Evolutionary conservation across 2,329 filamentous ascomycete genomes (phyloP).

Genomic region (Ascochyta pisi): DNA sequence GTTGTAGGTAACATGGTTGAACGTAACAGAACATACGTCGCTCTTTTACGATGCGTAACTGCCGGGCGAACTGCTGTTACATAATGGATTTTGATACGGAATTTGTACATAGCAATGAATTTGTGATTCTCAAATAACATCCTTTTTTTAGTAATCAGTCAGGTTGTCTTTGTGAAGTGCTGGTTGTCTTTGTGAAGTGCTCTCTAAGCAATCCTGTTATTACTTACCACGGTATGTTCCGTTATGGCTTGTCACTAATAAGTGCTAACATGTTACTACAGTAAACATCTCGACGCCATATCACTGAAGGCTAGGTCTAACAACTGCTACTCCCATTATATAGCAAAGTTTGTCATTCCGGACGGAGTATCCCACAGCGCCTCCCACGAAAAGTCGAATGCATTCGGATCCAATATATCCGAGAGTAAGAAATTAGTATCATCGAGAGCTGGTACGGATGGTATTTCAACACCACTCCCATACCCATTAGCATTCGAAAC

Average conservation of each 20-base stretch:
- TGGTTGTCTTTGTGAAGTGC: too few species aligned
- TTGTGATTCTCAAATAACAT: not conserved
- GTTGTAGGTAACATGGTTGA: conserved; percentile 51
- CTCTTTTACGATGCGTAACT: not conserved
- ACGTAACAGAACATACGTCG: conserved; percentile 13
- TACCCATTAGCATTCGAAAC: conserved; percentile 12
- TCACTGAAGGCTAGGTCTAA: too few species aligned
- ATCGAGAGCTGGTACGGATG: conserved; percentile 33
- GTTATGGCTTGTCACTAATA: too few species aligned
- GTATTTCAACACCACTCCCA: conserved; percentile 7
- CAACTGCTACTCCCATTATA: not conserved
- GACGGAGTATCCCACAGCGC: conserved; percentile 47
- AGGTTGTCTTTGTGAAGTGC: too few species aligned
- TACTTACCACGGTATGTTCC: too few species aligned
- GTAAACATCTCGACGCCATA: not conserved
- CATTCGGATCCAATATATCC: conserved; percentile 43
- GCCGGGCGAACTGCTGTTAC: not conserved
- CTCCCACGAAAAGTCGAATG: conserved; percentile 48
- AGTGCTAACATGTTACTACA: not conserved
- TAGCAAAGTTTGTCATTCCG: conserved; percentile 43
- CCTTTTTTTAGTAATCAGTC: too few species aligned
- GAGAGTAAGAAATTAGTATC: conserved; percentile 39
- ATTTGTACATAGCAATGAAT: not conserved
- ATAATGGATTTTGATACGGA: not conserved
- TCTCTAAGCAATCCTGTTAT: too few species aligned